Evolutionary conservation across 192 early-diverging fungal species (phyloP).

Genomic region (Backusella westeae): DNA sequence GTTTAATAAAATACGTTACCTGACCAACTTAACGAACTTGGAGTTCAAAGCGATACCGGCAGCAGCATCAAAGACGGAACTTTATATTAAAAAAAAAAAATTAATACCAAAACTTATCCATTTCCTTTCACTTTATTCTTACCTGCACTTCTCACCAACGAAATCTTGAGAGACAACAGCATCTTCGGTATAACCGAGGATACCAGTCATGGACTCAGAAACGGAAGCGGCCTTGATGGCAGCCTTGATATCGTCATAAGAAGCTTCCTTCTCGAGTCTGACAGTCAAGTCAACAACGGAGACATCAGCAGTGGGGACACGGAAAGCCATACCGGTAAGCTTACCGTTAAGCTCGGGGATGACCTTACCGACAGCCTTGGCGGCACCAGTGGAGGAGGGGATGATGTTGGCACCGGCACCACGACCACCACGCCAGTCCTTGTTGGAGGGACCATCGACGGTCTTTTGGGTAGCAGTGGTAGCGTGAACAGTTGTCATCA

Average conservation of each 20-base stretch:
- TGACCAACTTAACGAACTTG: constrained; percentile 86
- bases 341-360: constrained; percentile 92
- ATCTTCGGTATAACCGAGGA: constrained; percentile 93
- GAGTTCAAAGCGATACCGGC: constrained; percentile 92
- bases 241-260: constrained; percentile 87
- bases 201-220: constrained; percentile 70
- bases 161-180: constrained; percentile 96
- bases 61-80: constrained; percentile 93
- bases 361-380: constrained; percentile 99
- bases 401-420: constrained; percentile 95
- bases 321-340: constrained; percentile 99
- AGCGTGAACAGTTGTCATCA: constrained; percentile 99
- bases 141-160: constrained; percentile 79
- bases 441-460: constrained; percentile 94
- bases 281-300: constrained; percentile 97
- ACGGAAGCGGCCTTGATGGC: constrained; percentile 85
- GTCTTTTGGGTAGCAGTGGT: constrained; percentile 99
- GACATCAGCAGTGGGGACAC: constrained; percentile 91
- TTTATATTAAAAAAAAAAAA: constrained; percentile 35
- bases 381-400: constrained; percentile 95
- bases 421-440: constrained; percentile 97
- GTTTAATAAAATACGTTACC: constrained; percentile 59
- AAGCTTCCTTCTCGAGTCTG: constrained; percentile 86
- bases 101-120: constrained; percentile 17
- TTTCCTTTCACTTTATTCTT: not conserved